These are phyloP conservation scores for Phytophthora foliorum DNA, from an alignment of 352 stramenopile species.

Conservation along the genomic window DNA sequence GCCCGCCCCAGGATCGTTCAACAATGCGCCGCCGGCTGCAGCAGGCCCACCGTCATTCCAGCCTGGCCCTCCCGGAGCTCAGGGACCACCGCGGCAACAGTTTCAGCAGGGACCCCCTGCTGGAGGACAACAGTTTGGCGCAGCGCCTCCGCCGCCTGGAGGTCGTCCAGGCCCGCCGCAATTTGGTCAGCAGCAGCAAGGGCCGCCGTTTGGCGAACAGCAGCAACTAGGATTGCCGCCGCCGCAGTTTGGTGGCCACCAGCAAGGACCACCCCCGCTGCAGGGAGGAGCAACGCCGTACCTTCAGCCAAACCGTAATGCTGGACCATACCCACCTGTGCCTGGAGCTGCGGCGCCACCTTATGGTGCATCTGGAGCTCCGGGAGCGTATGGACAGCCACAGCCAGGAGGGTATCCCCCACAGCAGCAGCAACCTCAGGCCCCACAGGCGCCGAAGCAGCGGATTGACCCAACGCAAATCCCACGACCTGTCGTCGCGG, in stretches of 20 bases:
- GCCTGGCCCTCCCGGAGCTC: conserved; percentile 18
- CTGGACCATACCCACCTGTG: conserved; percentile 38
- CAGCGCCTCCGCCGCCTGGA: not conserved
- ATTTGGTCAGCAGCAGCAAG: conserved; percentile 6
- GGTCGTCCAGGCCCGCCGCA: not conserved
- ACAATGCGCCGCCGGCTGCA: conserved; percentile 17
- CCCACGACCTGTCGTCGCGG: conserved; percentile 76
- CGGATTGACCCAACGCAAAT: conserved; percentile 92
- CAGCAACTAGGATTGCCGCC: conserved; percentile 27
- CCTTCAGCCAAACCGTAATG: conserved; percentile 46
- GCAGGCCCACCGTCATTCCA: conserved; percentile 33
- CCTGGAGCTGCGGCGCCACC: conserved; percentile 27
- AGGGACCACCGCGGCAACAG: conserved; percentile 14
- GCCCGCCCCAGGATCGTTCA: conserved; percentile 22
- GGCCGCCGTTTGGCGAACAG: conserved; percentile 9
- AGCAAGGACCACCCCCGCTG: conserved; percentile 27
- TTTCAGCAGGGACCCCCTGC: conserved; percentile 19
- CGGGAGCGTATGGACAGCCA: conserved; percentile 33
- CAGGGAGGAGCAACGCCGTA: conserved; percentile 41
- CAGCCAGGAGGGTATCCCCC: conserved; percentile 41
- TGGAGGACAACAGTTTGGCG: conserved; percentile 26
- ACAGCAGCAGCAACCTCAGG: conserved; percentile 42
- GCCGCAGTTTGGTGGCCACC: conserved; percentile 35
- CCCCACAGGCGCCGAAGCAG: conserved; percentile 64
- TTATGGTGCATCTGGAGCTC: conserved; percentile 29